phyloP scores from a whole-genome alignment of 169 alveolate genomes.

The Plasmodium chabaudi region DNA sequence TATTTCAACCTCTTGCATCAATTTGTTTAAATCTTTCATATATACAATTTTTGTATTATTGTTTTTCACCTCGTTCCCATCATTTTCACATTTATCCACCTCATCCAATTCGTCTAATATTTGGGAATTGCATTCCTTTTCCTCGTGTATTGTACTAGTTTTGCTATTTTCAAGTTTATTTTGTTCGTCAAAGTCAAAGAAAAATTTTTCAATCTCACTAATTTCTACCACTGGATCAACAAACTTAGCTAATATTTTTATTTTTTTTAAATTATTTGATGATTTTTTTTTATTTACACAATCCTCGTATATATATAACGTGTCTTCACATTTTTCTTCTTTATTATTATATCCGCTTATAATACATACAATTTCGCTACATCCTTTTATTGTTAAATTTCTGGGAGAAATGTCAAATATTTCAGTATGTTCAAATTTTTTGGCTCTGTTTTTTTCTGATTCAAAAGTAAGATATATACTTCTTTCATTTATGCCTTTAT shows the following conservation, averaged over 20 bases:
- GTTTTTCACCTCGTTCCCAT: background rate
- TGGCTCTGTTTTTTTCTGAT: slow-evolving; percentile 52
- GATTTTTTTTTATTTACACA: slow-evolving; percentile 26
- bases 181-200: slow-evolving; percentile 36
- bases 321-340: slow-evolving; percentile 66
- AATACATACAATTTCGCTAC: slow-evolving; percentile 39
- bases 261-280: slow-evolving; percentile 41
- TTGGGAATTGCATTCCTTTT: background rate
- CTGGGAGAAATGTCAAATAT: slow-evolving; percentile 55
- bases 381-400: slow-evolving; percentile 40
- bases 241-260: slow-evolving; percentile 49
- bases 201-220: slow-evolving; percentile 22
- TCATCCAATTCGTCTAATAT: background rate
- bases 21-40: slow-evolving; percentile 20
- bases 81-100: background rate
- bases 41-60: slow-evolving; percentile 3
- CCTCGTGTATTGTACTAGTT: background rate
- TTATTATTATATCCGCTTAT: slow-evolving; percentile 35
- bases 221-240: slow-evolving; percentile 62
- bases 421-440: slow-evolving; percentile 25
- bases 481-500: slow-evolving; percentile 57
- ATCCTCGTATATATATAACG: slow-evolving; percentile 51
- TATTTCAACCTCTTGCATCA: slow-evolving; percentile 68
- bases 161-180: background rate
- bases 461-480: slow-evolving; percentile 37